Conservation (phyloP, 805 yeast species). For the Spencermartinsiella europaea region DNA sequence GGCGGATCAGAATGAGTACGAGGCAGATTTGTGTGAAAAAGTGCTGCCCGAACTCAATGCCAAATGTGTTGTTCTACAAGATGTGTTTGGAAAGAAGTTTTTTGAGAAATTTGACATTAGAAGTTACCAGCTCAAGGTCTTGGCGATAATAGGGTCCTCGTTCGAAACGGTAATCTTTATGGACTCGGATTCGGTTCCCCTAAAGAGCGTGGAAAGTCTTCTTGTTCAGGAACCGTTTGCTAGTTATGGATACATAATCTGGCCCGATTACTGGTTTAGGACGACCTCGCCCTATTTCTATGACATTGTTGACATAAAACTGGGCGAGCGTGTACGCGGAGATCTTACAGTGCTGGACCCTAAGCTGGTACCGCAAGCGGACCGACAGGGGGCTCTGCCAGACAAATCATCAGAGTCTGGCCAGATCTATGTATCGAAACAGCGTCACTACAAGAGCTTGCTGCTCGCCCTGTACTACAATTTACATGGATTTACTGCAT, state of each 20-base stretch:
- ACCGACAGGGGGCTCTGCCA: conserved; percentile 62
- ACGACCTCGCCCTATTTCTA: conserved; percentile 72
- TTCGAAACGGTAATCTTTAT: conserved; percentile 66
- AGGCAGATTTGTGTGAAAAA: conserved; percentile 60
- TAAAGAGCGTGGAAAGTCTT: conserved; percentile 55
- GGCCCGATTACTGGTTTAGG: conserved; percentile 91
- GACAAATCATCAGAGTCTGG: conserved; percentile 70
- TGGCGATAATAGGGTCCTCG: conserved; percentile 66
- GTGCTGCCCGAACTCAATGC: conserved; percentile 60
- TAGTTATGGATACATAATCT: conserved; percentile 48
- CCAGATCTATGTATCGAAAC: conserved; percentile 55
- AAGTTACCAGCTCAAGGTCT: conserved; percentile 65
- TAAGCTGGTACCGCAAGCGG: conserved; percentile 46
- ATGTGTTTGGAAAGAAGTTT: conserved; percentile 53
- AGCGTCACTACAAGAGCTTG: conserved; percentile 51
- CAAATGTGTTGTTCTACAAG: conserved; percentile 59
- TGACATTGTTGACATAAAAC: conserved; percentile 55
- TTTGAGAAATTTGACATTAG: conserved; percentile 45
- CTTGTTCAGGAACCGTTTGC: conserved; percentile 55
- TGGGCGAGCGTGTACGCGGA: conserved; percentile 37
- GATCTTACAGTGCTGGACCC: conserved; percentile 36
- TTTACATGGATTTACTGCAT: conserved; percentile 54
- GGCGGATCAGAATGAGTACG: conserved; percentile 66
- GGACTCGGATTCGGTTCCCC: conserved; percentile 75
- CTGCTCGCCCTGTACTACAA: conserved; percentile 62